Percentiles rank a stretch among this genome's conserved stretches.
These are phyloP conservation scores for Acanthamoeba healyi DNA, from an alignment of 208 protist genomes.

Conservation along the genomic window DNA sequence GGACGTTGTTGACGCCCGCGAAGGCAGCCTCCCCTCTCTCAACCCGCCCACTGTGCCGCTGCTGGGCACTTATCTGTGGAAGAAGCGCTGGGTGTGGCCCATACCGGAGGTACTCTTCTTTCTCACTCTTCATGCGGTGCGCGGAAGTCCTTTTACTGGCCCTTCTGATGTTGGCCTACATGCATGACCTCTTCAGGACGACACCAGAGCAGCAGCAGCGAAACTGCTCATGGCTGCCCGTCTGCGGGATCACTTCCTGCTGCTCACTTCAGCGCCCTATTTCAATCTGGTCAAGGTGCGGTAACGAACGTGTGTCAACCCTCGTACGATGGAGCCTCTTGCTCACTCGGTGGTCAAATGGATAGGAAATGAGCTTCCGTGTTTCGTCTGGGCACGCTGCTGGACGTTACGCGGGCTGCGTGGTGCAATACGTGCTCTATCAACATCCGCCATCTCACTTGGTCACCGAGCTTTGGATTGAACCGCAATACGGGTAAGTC, in stretches of 20 bases:
- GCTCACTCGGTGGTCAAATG: too few relatives aligned
- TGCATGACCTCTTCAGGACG: not conserved
- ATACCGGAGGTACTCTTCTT: not conserved
- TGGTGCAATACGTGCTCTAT: constrained; percentile 75
- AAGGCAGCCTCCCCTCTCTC: constrained; percentile 24
- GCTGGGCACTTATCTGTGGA: constrained; percentile 61
- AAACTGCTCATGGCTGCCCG: constrained; percentile 36
- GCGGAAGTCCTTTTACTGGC: not conserved
- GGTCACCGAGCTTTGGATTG: constrained; percentile 71
- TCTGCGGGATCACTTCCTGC: constrained; percentile 51
- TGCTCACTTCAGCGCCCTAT: constrained; percentile 36
- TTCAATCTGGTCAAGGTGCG: constrained; percentile 37
- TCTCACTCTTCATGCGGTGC: not conserved
- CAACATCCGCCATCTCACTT: constrained; percentile 31
- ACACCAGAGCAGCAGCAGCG: constrained; percentile 21
- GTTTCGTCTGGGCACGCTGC: constrained; percentile 27
- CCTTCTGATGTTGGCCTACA: too few relatives aligned
- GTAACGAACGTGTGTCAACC: not conserved
- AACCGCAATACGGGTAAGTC: constrained; percentile 61
- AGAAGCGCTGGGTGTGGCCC: constrained; percentile 66
- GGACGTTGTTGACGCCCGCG: not conserved
- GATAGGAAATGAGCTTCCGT: constrained; percentile 33
- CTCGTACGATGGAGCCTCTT: not conserved
- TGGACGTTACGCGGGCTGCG: constrained; percentile 19
- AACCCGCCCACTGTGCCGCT: constrained; percentile 53